Evolutionary conservation across 305 asterid genomes (phyloP), one percentile per base, ranked within the genome.

Genomic region (Fraxinus xanthoxyloides): DNA sequence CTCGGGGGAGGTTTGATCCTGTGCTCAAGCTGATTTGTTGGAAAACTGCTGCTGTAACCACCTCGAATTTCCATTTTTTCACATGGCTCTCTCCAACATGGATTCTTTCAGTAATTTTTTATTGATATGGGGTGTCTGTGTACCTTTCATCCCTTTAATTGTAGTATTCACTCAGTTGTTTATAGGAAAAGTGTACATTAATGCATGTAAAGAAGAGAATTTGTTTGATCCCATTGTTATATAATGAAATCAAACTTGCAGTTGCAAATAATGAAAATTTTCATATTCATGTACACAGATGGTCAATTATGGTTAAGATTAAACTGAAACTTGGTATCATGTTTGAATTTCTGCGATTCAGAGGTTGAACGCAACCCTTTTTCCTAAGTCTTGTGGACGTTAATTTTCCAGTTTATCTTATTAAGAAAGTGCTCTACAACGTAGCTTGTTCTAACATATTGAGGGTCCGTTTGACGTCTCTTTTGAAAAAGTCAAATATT

Each of bases 181-280:
- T 61, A 77, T 74, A 15, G 82, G 80, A 61, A 65, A 74, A 79
- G 31, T 79, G 76, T 75, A 43, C 24, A 26, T 72, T 81, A 8
- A 77, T 76, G 78, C 81, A 23, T 69, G 83, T 78, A 61, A 81
- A 69, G 67, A 76, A 70, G 82, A 65, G 69, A 77, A 75, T 30
- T 65, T 76, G 82, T 59, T 80, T 51, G 48, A n/a, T 77, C 19
- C 56, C 73, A 30, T 77, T 51, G 26, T 63, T 78, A 31, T 2
- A 61, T 36, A 67, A 48, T 46, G 81, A 15, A 76, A 72, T 35
- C 34, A 51, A 48, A 23, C n/a, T 65, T 23, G 72, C 72, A 26
- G 17, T 28, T 65, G 35, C 21, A 69, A 28, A 69, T 69, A 69
- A n/a, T 69, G 75, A 69, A 31, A 13, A 4, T 30, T 30, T 69